Evolutionary conservation across 108 stramenopile genomes (phyloP), one percentile per base, ranked within the genome.

Genomic region (Ochromonas danica): DNA sequence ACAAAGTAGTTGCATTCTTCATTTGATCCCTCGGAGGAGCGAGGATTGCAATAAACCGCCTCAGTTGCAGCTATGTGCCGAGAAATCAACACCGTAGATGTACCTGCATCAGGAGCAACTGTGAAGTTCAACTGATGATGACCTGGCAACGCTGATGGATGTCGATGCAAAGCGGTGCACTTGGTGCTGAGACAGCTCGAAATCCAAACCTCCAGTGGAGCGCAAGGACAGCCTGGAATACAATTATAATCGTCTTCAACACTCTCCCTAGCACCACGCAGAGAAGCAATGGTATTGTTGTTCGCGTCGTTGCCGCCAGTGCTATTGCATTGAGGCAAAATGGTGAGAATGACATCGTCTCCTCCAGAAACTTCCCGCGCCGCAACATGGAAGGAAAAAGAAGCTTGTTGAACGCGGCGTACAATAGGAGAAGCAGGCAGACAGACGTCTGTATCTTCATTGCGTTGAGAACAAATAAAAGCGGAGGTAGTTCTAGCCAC

Each of bases 331-430:
- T 27, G 6, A 6, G 72, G 72, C 17, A 75, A 14, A 10, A 75
- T 33, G 10, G 72, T 42, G 10, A 75, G 6, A 45, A 75, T 75
- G 10, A 75, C 72, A 75, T 75, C 51, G 36, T 22, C 22, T 51
- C 14, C 45, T 51, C 45, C 14, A 51, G 45, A 6, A 51, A 22
- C 45, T 14, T 6, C 45, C 6, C 22, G 6, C 31, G 72, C 36
- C 10, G 43, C 40, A 6, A 75, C 51, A 14, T 60, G 72, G 40
- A 75, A 75, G 10, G 72, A 33, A 33, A 75, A 75, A 75, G 6
- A 75, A 6, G 40, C 72, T 6, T 35, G 6, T 60, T 75, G 45
- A 33, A 75, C 72, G 3, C 25, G 3, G 3, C 27, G 14, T 27
- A 10, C 6, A 42, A 41, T 28, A 10, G 3, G 14, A 27, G 72